Base-by-base conservation (phyloP, 2,329 filamentous ascomycete species). In the Epichloe gansuensis region DNA sequence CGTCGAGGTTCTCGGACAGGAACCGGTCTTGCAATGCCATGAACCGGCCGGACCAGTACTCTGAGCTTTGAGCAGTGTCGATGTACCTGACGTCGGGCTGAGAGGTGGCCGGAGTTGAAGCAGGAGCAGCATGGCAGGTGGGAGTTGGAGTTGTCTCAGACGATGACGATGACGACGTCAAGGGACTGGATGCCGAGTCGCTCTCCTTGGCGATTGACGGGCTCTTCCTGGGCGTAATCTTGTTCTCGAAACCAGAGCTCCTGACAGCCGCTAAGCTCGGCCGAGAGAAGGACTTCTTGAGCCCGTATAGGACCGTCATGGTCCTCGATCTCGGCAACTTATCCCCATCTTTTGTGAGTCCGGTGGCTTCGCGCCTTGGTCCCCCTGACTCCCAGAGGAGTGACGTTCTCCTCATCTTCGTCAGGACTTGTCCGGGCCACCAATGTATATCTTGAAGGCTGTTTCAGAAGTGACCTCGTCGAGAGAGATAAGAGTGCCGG, bases 31-130 rank as follows among this genome's bases (percentile, higher is more conserved):
- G 71, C 0, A 83, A 64, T 2, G 77, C 67, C 49, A 74, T 67
- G 61, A 84, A 83, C 41, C 82, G 77, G 17, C 82, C 82, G 11
- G 73, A 69, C 82, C 82, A 86, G 63, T 82, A 85, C 3, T 70
- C 64, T 2, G 73, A 71, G 5, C 72, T 65, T 58, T 77, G 73
- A 2, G 75, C 70, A 0, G 61, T 66, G 49, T 62, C 61, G 13
- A 81, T 63, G 2, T 65, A 62, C 1, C 58, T 58, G 2, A 60
- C 62, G 9, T 67, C 56, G 34, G 57, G 51, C 37, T 58, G 57
- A 8, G 55, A 53, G 11, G 54, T 53, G n/a, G 17, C 46, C 5
- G 53, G 35, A 41, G n/a, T 8, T 13, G 45, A 45, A 25, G 15
- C n/a, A 34, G 37, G 53, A n/a, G 11, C 21, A 35, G 37, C 38